These are phyloP conservation scores for Silene noctiflora DNA, from an alignment of 179 eudicot genomes.

Conservation along the genomic window DNA sequence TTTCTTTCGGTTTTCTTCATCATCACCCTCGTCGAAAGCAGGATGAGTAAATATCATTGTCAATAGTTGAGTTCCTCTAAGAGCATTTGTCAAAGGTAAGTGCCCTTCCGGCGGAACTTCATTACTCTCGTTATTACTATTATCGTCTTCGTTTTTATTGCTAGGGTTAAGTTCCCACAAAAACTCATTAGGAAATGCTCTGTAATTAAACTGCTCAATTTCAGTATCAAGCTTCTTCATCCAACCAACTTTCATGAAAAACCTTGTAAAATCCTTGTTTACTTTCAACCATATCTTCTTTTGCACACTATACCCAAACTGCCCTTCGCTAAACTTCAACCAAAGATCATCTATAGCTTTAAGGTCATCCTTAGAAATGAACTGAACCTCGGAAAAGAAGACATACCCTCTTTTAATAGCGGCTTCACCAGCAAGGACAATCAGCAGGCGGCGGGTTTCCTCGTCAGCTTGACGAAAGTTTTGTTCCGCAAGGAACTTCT, in stretches of 20 bases:
- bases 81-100: constrained; percentile 84
- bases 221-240: constrained; percentile 90
- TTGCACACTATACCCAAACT: constrained; percentile 82
- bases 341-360: constrained; percentile 60
- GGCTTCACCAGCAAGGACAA: constrained; percentile 69
- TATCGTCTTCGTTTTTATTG: background rate
- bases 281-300: constrained; percentile 54
- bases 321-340: constrained; percentile 43
- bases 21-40: constrained; percentile 50
- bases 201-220: constrained; percentile 71
- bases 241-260: constrained; percentile 80
- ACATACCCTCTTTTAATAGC: constrained; percentile 75
- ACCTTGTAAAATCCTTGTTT: constrained; percentile 53
- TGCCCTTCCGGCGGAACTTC: constrained; percentile 72
- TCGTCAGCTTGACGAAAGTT: constrained; percentile 84
- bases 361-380: constrained; percentile 51
- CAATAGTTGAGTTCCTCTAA: constrained; percentile 78
- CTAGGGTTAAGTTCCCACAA: constrained; percentile 53
- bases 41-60: constrained; percentile 62
- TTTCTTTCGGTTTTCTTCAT: constrained; percentile 27
- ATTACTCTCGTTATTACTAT: background rate
- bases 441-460: constrained; percentile 87
- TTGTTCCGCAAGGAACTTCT: constrained; percentile 37
- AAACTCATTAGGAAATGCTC: constrained; percentile 73
- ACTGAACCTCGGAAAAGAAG: constrained; percentile 86